A percentile compares a stretch with the other conserved stretches of the same genome.
Conservation (phyloP, 2,329 filamentous ascomycete species). For the Setomelanomma holmii region DNA sequence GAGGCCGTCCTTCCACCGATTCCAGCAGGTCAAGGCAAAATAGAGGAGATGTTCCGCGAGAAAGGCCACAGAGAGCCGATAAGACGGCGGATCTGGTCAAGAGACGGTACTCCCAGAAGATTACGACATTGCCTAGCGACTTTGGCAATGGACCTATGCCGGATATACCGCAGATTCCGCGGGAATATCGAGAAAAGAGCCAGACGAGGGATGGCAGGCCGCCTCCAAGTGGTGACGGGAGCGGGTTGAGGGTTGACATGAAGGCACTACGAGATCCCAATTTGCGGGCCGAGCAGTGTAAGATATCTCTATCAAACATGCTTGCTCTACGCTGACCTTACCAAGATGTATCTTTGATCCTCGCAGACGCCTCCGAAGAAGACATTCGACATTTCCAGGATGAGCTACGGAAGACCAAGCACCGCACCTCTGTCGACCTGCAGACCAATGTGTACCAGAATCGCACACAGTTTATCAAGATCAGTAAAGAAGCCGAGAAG, state of each 20-base stretch:
- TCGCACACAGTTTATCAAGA: conserved; percentile 97
- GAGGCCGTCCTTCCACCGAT: conserved; percentile 47
- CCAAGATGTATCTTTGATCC: conserved; percentile 69
- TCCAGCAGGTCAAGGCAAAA: conserved; percentile 43
- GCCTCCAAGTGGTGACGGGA: conserved; percentile 57
- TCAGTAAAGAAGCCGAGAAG: conserved; percentile 98
- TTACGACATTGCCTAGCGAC: conserved; percentile 77
- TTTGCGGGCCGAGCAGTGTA: conserved; percentile 80
- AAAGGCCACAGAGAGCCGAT: conserved; percentile 53
- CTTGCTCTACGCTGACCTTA: conserved; percentile 6
- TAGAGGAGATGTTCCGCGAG: conserved; percentile 39
- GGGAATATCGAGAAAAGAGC: conserved; percentile 63
- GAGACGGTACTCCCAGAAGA: conserved; percentile 90
- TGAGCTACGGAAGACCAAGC: conserved; percentile 77
- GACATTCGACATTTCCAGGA: conserved; percentile 85
- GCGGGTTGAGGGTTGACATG: conserved; percentile 73
- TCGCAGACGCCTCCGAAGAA: conserved; percentile 85
- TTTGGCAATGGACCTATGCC: conserved; percentile 72
- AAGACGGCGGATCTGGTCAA: conserved; percentile 86
- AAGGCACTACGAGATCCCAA: conserved; percentile 81
- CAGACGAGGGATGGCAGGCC: conserved; percentile 54
- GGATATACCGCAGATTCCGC: conserved; percentile 65
- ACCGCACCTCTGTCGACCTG: conserved; percentile 79
- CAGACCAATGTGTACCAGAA: conserved; percentile 98
- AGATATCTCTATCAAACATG: conserved; percentile 31